Evolutionary conservation across 2,329 filamentous ascomycete genomes (phyloP), one percentile per base, ranked within the genome.

Genomic region (Diplodia scrobiculata): DNA sequence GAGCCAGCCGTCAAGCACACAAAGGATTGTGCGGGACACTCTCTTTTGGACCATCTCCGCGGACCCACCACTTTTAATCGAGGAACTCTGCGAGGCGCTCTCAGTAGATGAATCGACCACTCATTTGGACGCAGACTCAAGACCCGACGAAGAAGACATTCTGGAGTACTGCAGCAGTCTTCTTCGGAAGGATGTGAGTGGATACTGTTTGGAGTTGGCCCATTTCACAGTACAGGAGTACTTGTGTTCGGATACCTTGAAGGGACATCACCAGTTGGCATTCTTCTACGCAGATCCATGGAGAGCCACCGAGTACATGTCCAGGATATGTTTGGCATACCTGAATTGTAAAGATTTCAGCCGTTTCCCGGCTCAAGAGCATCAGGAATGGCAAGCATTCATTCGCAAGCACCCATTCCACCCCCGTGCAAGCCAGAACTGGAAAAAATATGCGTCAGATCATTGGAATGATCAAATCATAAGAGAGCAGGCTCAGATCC

Each of bases 191-290:
- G 34, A 29, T 1, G 47, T 51, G 2, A 0, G 38, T 7, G 47
- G 19, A 0, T 1, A 52, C 0, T 7, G 0, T 14, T 9, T 63
- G 5, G 19, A 63, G 36, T 2, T 53, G 2, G 29, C 60, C 10
- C 60, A 63, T 13, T 63, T 63, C 7, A 63, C 60, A 1, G 60
- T 63, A 1, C 6, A 63, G 25, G 60, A 63, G 25, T 63, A 14
- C 9, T 14, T 63, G 6, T 10, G n/a, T 13, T 32, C 38, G 19
- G 19, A 11, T 14, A 5, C 17, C 25, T 19, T 60, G 6, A 21
- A 2, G 3, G 13, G 9, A 2, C 25, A 60, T n/a, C 41, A 3
- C 1, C 4, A 6, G 0, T 1, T 50, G 19, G 19, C n/a, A 7
- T 29, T 62, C 25, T 50, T 29, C 38, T 34, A 36, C 32, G 21